Evolutionary conservation across 1,284 basidiomycete genomes (phyloP), one percentile per base, ranked within the genome.

Genomic region (Sanguinoderma infundibulare): DNA sequence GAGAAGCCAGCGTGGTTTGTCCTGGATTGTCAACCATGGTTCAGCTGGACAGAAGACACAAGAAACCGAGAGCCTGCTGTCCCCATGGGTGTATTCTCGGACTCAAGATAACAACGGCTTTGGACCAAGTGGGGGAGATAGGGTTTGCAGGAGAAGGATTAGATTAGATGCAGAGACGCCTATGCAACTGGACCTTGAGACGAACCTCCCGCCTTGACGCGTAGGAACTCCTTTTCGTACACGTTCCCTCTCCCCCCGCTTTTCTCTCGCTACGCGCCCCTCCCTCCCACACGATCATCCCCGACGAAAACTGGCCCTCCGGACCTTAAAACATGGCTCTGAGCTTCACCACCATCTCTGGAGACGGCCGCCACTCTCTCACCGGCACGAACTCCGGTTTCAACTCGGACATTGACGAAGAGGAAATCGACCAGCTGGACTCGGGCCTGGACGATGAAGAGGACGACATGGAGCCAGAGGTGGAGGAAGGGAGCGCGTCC

Each of bases 341-440:
- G 51, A 62, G 62, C 44, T 67, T 67, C 62, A 64, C 65, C 0
- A 57, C 55, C 15, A 62, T 68, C 53, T 64, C 67, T 22, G 57
- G 40, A 2, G 53, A 63, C 56, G 60, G 64, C 53, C 62, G 62
- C 55, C 62, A 60, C 49, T 67, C 65, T 44, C 53, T 67, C 36
- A 59, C 62, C 26, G 61, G 61, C 55, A 65, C 69, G 40, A 66
- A 62, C n/a, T 62, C 62, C 34, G 67, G 62, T 38, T 55, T 63
- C 53, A 68, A 70, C 10, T 66, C 64, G n/a, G 70, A 70, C 10
- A 52, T 75, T 50, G 79, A 78, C 51, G 82, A 84, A 26, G 83
- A 81, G 47, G 84, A 85, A 63, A 75, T 83, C 59, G 84, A 85
- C 77, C 85, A 91, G 71, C 83, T 91, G 22, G 86, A 85, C 69